Conservation (phyloP, 768 basidiomycete genomes). For the Hypholoma fasciculare region DNA sequence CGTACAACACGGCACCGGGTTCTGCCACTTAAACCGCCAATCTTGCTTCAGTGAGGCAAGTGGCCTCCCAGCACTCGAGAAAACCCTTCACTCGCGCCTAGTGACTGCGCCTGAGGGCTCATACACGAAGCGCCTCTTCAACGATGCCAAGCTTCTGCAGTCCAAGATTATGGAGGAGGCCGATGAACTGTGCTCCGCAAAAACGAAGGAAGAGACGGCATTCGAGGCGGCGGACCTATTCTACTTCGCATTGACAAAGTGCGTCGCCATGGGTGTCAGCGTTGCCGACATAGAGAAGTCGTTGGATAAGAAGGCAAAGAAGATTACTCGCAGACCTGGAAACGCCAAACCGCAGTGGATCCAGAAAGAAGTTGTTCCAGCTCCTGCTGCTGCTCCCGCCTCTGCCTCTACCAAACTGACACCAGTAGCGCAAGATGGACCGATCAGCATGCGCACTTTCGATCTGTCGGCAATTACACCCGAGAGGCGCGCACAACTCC, state of each 20-base stretch:
- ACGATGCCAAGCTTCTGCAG: slow-evolving; percentile 74
- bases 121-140: slow-evolving; percentile 88
- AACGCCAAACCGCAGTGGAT: slow-evolving; percentile 89
- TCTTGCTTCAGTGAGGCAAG: slow-evolving; percentile 86
- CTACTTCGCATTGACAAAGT: slow-evolving; percentile 89
- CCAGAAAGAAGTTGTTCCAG: slow-evolving; percentile 23
- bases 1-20: slow-evolving; percentile 85
- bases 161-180: slow-evolving; percentile 99
- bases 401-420: slow-evolving; percentile 15
- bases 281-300: slow-evolving; percentile 83
- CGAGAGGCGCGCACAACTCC: slow-evolving; percentile 63
- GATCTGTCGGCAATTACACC: slow-evolving; percentile 50
- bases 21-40: slow-evolving; percentile 86
- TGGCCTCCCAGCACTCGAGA: slow-evolving; percentile 84
- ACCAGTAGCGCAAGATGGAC: slow-evolving; percentile 28
- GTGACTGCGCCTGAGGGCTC: slow-evolving; percentile 83
- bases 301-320: slow-evolving; percentile 83
- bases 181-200: slow-evolving; percentile 88
- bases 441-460: slow-evolving; percentile 79
- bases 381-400: slow-evolving; percentile 18
- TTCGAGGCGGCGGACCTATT: slow-evolving; percentile 95
- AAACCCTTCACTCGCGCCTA: slow-evolving; percentile 71
- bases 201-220: slow-evolving; percentile 77
- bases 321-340: slow-evolving; percentile 83
- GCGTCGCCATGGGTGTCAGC: slow-evolving; percentile 78